Conservation (phyloP, 176 grass and related monocot species). For the Oryza coarctata region DNA sequence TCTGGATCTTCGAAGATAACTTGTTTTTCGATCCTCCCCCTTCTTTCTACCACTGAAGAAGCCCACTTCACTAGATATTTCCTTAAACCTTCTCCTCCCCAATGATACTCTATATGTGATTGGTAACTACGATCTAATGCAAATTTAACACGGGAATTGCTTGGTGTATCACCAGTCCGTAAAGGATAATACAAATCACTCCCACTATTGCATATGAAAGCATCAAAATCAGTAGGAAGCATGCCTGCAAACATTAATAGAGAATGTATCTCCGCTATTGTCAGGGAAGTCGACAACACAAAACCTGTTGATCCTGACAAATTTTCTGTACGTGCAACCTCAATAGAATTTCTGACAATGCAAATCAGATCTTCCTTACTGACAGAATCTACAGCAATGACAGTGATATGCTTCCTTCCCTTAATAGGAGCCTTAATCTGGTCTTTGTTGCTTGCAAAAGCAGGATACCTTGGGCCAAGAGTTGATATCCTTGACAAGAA, state of each 20-base stretch:
- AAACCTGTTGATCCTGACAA: slow-evolving; percentile 46
- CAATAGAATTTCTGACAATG: slow-evolving; percentile 54
- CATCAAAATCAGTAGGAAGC: slow-evolving; percentile 82
- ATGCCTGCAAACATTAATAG: slow-evolving; percentile 60
- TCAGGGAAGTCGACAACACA: slow-evolving; percentile 51
- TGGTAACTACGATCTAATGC: slow-evolving; percentile 69
- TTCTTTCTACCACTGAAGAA: slow-evolving; percentile 60
- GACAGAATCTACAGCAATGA: slow-evolving; percentile 67
- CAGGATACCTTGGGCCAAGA: slow-evolving; percentile 42
- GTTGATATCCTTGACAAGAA: slow-evolving; percentile 66
- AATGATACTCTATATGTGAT: slow-evolving; percentile 83
- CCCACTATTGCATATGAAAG: slow-evolving; percentile 95
- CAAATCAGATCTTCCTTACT: slow-evolving; percentile 47
- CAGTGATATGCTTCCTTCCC: slow-evolving; percentile 41
- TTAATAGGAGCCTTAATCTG: slow-evolving; percentile 31
- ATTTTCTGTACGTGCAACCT: slow-evolving; percentile 44
- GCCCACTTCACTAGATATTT: slow-evolving; percentile 81
- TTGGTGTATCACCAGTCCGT: slow-evolving; percentile 55
- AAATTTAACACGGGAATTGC: slow-evolving; percentile 59
- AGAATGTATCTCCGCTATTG: slow-evolving; percentile 63
- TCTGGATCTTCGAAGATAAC: slow-evolving; percentile 72
- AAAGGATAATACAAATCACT: slow-evolving; percentile 90
- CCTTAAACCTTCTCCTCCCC: slow-evolving; percentile 93
- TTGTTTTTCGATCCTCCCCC: slow-evolving; percentile 64
- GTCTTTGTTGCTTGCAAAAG: slow-evolving; percentile 36